Evolutionary conservation across 352 stramenopile genomes (phyloP).

Genomic region (Phytophthora sojae): DNA sequence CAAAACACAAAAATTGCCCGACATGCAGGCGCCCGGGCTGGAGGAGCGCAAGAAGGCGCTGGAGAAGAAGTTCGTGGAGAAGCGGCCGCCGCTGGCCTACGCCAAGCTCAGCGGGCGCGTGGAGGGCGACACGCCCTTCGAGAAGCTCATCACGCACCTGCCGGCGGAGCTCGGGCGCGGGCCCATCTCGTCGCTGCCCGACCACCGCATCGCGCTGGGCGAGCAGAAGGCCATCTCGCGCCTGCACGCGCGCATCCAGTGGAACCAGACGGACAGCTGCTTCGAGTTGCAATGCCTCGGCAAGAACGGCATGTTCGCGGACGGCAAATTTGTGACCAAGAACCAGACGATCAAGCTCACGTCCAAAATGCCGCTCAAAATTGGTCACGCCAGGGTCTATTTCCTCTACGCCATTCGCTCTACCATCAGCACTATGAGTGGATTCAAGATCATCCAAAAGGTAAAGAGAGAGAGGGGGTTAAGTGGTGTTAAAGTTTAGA

Average conservation of each 20-base stretch:
- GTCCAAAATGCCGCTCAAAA: slow-evolving; percentile 83
- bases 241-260: slow-evolving; percentile 80
- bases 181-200: slow-evolving; percentile 41
- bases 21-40: slow-evolving; percentile 27
- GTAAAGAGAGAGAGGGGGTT: slow-evolving; percentile 20
- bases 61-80: slow-evolving; percentile 82
- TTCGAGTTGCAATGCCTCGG: slow-evolving; percentile 83
- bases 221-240: slow-evolving; percentile 86
- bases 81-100: slow-evolving; percentile 80
- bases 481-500: slow-evolving; percentile 2
- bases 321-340: slow-evolving; percentile 75
- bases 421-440: slow-evolving; percentile 83
- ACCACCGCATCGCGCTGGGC: slow-evolving; percentile 67
- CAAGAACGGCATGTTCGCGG: slow-evolving; percentile 85
- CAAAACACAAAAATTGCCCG: background rate
- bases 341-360: slow-evolving; percentile 73
- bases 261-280: slow-evolving; percentile 75
- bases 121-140: slow-evolving; percentile 67
- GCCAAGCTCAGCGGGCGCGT: slow-evolving; percentile 77
- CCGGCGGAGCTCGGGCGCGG: slow-evolving; percentile 79
- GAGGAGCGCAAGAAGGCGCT: slow-evolving; percentile 83
- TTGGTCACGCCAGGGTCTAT: slow-evolving; percentile 77
- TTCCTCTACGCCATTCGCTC: slow-evolving; percentile 80
- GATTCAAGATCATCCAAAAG: slow-evolving; percentile 83
- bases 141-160: slow-evolving; percentile 82